phyloP scores from a whole-genome alignment of 768 basidiomycete species.

The Scleroderma bovista region DNA sequence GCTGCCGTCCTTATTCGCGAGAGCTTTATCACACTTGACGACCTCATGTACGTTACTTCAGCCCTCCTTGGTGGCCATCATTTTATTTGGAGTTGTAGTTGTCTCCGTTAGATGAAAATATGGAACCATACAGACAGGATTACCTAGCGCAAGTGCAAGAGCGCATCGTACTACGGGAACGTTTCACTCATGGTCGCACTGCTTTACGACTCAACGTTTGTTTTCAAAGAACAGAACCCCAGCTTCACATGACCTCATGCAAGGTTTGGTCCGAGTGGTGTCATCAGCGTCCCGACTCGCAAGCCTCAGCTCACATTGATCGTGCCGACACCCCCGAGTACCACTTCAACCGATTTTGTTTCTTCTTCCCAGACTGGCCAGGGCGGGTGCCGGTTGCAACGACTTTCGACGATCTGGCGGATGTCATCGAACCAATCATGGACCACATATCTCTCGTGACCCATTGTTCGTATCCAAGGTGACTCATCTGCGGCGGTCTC shows the following conservation, averaged over 20 bases:
- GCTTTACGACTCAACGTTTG: constrained; percentile 50
- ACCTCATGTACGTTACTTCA: constrained; percentile 67
- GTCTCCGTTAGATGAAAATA: constrained; percentile 67
- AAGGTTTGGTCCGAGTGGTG: constrained; percentile 57
- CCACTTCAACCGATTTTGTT: constrained; percentile 74
- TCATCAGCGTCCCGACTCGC: constrained; percentile 45
- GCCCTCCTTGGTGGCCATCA: not conserved
- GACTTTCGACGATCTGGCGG: constrained; percentile 61
- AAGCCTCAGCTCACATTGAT: constrained; percentile 67
- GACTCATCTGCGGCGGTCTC: constrained; percentile 66
- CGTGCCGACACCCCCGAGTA: constrained; percentile 79
- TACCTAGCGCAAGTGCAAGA: constrained; percentile 59
- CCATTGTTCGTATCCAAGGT: constrained; percentile 75
- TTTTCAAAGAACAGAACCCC: constrained; percentile 53
- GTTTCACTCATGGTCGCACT: constrained; percentile 63
- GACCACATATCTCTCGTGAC: constrained; percentile 77
- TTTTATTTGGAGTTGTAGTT: constrained; percentile 42
- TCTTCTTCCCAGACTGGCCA: constrained; percentile 87
- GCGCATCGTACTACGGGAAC: constrained; percentile 64
- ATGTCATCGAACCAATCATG: constrained; percentile 78
- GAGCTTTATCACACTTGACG: constrained; percentile 80
- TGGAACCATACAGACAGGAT: constrained; percentile 61
- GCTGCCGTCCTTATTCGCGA: constrained; percentile 88
- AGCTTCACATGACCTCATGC: constrained; percentile 60
- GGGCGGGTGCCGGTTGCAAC: constrained; percentile 63